Evolutionary conservation across 352 stramenopile species (phyloP).

Genomic region (Albugo laibachii): DNA sequence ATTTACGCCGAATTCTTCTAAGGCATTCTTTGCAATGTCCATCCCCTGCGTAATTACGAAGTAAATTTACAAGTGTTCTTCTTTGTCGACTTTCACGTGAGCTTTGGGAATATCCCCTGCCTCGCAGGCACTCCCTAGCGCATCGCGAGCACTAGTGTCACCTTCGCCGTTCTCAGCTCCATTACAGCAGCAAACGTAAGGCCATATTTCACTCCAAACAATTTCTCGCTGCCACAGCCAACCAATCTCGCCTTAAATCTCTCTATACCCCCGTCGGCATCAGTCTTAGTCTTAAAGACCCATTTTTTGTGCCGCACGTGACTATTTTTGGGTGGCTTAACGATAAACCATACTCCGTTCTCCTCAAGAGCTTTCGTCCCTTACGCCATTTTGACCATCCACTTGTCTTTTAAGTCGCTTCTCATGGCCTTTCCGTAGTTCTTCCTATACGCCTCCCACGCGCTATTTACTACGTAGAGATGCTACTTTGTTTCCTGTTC

Average conservation of each 20-base stretch:
- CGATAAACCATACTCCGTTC: not conserved
- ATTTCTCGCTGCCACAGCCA: not conserved
- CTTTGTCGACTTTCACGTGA: conserved; percentile 2
- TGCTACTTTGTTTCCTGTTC: not conserved
- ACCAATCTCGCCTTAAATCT: not conserved
- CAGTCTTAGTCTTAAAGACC: not conserved
- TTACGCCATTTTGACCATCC: not conserved
- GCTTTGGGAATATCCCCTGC: conserved; percentile 3
- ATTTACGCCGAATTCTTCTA: too few species aligned
- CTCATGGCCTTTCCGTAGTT: not conserved
- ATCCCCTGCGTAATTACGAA: conserved; percentile 1
- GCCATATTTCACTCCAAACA: not conserved
- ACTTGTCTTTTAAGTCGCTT: not conserved
- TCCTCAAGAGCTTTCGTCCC: not conserved
- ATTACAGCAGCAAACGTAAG: not conserved
- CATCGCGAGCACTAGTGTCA: not conserved
- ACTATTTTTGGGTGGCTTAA: not conserved
- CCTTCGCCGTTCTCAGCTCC: not conserved
- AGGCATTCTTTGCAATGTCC: not conserved
- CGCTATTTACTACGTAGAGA: not conserved
- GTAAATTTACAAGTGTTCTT: conserved; percentile 4
- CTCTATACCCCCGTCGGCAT: not conserved
- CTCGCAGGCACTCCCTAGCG: not conserved
- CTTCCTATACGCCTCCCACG: not conserved
- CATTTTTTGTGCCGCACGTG: not conserved